These are phyloP conservation scores for Akanthomyces dipterigenus DNA, from an alignment of 2,329 filamentous ascomycete genomes.

Conservation along the genomic window DNA sequence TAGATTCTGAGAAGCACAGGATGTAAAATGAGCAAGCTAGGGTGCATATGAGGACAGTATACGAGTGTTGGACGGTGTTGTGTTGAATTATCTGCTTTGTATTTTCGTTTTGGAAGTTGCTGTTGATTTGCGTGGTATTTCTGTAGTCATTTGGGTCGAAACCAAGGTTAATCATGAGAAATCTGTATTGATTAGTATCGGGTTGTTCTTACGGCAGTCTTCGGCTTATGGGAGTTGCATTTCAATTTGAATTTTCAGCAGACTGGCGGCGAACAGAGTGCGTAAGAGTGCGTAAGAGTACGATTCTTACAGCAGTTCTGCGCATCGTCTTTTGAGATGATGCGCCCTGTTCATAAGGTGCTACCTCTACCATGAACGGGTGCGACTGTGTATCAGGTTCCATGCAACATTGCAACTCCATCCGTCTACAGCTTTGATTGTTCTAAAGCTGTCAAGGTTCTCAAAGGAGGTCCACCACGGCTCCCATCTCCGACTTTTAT, in stretches of 20 bases:
- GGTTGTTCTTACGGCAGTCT: slow-evolving; percentile 2
- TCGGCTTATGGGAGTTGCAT: slow-evolving; percentile 2
- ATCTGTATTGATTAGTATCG: slow-evolving; percentile 11
- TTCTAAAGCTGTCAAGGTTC: slow-evolving; percentile 20
- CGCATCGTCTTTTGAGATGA: neutral
- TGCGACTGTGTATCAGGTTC: neutral
- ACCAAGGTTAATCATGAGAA: slow-evolving; percentile 5
- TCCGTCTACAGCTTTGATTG: slow-evolving; percentile 21
- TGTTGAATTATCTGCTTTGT: neutral
- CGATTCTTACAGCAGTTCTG: neutral
- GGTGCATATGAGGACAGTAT: neutral
- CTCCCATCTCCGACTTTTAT: slow-evolving; percentile 24
- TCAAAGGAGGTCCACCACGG: slow-evolving; percentile 22
- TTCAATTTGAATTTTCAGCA: neutral
- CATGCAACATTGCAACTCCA: neutral
- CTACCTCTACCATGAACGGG: neutral
- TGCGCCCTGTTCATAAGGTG: neutral
- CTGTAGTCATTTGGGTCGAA: slow-evolving; percentile 8
- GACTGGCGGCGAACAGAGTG: neutral
- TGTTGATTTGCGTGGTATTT: neutral
- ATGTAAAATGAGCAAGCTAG: slow-evolving; percentile 22
- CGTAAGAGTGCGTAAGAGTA: neutral
- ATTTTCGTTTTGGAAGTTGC: neutral
- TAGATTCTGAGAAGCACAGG: slow-evolving; percentile 41
- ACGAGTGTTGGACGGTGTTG: neutral